A percentile compares a stretch with the other conserved stretches of the same genome.
Conservation (phyloP, 345 rosid genomes). For the Citrus trifoliata region DNA sequence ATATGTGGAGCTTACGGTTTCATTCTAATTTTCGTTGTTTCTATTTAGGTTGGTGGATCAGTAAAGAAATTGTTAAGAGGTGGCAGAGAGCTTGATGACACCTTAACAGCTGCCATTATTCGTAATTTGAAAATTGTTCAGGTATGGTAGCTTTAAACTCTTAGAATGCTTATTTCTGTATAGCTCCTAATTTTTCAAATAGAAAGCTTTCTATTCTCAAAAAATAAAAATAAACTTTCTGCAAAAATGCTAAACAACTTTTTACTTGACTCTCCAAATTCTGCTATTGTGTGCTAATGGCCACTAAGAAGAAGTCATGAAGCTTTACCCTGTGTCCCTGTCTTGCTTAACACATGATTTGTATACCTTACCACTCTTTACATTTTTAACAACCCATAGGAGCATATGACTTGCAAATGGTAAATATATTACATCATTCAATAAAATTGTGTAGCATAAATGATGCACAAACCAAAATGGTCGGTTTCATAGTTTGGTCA, state of each 20-base stretch:
- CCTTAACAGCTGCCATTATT: conserved; percentile 66
- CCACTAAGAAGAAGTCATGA: neutral
- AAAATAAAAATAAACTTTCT: neutral
- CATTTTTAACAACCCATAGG: neutral
- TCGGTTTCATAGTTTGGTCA: neutral
- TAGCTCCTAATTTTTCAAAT: conserved; percentile 7
- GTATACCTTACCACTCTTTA: neutral
- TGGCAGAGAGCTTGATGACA: conserved; percentile 69
- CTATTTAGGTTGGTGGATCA: conserved; percentile 59
- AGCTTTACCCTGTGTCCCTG: neutral
- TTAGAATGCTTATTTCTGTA: neutral
- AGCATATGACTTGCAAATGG: too few relatives aligned
- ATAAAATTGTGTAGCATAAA: neutral
- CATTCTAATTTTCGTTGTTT: conserved; percentile 18
- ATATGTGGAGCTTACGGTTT: conserved; percentile 6
- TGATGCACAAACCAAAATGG: neutral
- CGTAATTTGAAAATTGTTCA: conserved; percentile 73
- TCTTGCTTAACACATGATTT: neutral
- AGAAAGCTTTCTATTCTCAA: neutral
- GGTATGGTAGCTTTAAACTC: conserved; percentile 41
- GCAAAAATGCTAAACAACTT: neutral
- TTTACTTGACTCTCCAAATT: conserved; percentile 3
- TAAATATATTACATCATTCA: neutral
- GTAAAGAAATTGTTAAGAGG: conserved; percentile 60
- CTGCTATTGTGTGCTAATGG: neutral